Percentiles rank a stretch among this genome's conserved stretches.
These are phyloP conservation scores for Trichoderma harzianum DNA, from an alignment of 2,329 filamentous ascomycete genomes.

Conservation along the genomic window DNA sequence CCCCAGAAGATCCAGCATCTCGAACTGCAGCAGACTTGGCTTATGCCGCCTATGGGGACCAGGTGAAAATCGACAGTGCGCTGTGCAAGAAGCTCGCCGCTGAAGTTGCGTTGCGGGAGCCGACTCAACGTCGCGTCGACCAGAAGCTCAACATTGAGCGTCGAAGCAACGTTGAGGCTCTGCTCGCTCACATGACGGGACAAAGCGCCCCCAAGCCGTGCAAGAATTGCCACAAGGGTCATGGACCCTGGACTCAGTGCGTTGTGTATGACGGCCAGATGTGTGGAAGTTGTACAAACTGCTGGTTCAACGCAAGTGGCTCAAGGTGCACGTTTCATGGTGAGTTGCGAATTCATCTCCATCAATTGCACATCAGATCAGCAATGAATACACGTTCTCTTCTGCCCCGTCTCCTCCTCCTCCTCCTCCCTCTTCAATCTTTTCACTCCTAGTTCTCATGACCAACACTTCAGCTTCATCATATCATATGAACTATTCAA, in stretches of 20 bases:
- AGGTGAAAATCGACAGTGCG: conserved; percentile 50
- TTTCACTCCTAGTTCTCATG: neutral
- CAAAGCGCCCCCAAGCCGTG: conserved; percentile 47
- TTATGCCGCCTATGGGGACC: conserved; percentile 43
- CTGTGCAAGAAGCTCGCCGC: conserved; percentile 52
- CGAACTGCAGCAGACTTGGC: conserved; percentile 48
- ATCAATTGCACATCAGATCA: neutral
- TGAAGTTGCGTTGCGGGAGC: conserved; percentile 47
- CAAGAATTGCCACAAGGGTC: conserved; percentile 59
- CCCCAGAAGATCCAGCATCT: conserved; percentile 6
- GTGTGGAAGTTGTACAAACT: conserved; percentile 61
- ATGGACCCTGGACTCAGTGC: conserved; percentile 57
- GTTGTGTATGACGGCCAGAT: conserved; percentile 59
- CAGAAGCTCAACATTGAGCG: conserved; percentile 54
- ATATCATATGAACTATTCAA: neutral
- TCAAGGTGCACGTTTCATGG: conserved; percentile 59
- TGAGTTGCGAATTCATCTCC: conserved; percentile 31
- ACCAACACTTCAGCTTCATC: neutral
- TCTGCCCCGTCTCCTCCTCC: neutral
- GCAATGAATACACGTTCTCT: neutral
- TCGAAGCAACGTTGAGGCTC: conserved; percentile 57
- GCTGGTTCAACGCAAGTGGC: conserved; percentile 61
- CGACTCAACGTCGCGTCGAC: conserved; percentile 51
- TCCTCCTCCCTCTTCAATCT: neutral
- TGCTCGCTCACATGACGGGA: conserved; percentile 57